Evolutionary conservation across 768 basidiomycete species (phyloP).

Genomic region (Harrya chromipes): DNA sequence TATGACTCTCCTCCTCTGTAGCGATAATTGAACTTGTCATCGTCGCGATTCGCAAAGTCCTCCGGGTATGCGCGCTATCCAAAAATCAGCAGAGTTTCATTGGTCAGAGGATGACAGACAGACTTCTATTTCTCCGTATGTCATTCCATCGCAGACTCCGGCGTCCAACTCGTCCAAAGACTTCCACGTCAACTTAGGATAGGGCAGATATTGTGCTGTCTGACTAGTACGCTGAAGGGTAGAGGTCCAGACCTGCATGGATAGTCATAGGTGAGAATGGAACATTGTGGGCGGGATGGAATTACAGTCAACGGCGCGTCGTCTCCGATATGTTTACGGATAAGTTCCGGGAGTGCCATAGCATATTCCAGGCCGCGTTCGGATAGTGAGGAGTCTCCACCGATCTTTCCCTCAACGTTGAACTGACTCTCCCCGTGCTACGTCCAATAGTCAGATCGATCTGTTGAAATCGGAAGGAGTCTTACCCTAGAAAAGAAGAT

Average conservation of each 20-base stretch:
- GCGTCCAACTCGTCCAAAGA: slow-evolving; percentile 97
- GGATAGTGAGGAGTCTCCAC: slow-evolving; percentile 92
- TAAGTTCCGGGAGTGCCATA: slow-evolving; percentile 76
- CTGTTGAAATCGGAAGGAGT: not conserved
- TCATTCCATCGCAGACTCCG: slow-evolving; percentile 99
- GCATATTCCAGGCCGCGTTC: slow-evolving; percentile 84
- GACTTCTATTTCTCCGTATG: slow-evolving; percentile 98
- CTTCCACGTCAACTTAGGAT: slow-evolving; percentile 96
- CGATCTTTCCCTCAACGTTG: slow-evolving; percentile 95
- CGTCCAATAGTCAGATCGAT: slow-evolving; percentile 3
- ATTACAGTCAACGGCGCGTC: slow-evolving; percentile 81
- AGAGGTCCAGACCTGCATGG: slow-evolving; percentile 94
- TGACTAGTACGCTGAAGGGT: slow-evolving; percentile 91
- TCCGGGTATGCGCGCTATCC: slow-evolving; percentile 89
- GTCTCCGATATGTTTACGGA: slow-evolving; percentile 89
- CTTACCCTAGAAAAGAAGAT: slow-evolving; percentile 94
- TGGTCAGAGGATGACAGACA: slow-evolving; percentile 8
- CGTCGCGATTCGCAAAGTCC: slow-evolving; percentile 96
- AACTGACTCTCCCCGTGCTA: slow-evolving; percentile 98
- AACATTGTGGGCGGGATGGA: not conserved
- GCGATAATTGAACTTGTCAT: slow-evolving; percentile 99
- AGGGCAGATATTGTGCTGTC: slow-evolving; percentile 78
- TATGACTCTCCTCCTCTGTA: slow-evolving; percentile 98
- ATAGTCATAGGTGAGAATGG: not conserved
- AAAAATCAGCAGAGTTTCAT: not conserved